A percentile compares a stretch with the other conserved stretches of the same genome.
phyloP scores from a whole-genome alignment of 2,329 filamentous ascomycete species.

The Talaromyces islandicus region DNA sequence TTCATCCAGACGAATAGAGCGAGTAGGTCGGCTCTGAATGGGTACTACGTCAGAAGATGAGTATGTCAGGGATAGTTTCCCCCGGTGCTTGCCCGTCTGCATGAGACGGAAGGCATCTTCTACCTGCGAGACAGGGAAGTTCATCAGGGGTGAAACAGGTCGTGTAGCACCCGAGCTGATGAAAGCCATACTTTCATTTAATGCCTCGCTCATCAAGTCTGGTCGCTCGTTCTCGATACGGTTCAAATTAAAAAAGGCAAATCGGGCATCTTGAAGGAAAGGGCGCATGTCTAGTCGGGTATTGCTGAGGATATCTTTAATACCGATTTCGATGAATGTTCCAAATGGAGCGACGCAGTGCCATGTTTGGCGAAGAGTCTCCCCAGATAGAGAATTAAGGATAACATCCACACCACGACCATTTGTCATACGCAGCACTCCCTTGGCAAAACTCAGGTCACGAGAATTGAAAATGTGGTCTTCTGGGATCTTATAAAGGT shows the following conservation, averaged over 20 bases:
- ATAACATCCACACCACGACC: constrained; percentile 4
- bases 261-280: neutral
- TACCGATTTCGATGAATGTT: constrained; percentile 8
- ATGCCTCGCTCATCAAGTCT: neutral
- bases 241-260: neutral
- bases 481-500: neutral
- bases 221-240: neutral
- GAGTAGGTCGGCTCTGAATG: neutral
- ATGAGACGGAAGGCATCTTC: constrained; percentile 6
- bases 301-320: neutral
- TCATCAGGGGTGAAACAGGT: neutral
- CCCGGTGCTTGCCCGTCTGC: constrained; percentile 13
- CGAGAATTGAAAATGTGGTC: constrained; percentile 7
- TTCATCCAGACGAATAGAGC: constrained; percentile 4
- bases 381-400: constrained; percentile 5
- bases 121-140: neutral
- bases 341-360: constrained; percentile 8
- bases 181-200: neutral
- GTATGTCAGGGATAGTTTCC: constrained; percentile 11
- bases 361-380: neutral
- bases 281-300: neutral
- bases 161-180: neutral
- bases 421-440: neutral
- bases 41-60: neutral
- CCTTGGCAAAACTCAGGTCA: neutral